Evolutionary conservation across 2,329 filamentous ascomycete genomes (phyloP).

Genomic region (Diaporthe humulicola): DNA sequence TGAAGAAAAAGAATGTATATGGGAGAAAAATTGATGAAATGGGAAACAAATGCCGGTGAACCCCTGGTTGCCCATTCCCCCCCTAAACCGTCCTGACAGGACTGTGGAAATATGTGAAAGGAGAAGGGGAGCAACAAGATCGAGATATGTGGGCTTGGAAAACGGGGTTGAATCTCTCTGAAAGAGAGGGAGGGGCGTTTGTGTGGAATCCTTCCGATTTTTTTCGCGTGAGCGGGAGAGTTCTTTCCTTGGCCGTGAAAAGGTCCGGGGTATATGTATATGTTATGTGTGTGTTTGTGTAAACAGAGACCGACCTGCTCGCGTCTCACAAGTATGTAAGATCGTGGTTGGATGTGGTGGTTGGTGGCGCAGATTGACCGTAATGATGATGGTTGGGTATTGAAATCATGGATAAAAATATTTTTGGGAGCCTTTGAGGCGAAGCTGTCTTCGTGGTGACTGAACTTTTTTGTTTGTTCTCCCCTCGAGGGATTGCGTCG

Average conservation of each 20-base stretch:
- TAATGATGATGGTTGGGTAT: conserved; percentile 8
- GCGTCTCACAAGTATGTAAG: background rate
- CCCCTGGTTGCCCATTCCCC: background rate
- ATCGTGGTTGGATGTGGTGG: background rate
- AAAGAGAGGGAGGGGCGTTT: background rate
- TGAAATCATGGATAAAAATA: conserved; percentile 7
- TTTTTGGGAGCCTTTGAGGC: conserved; percentile 5
- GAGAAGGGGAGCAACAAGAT: background rate
- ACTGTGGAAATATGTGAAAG: background rate
- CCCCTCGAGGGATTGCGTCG: conserved; percentile 25
- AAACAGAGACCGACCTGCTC: background rate
- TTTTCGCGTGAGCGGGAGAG: conserved; percentile 49
- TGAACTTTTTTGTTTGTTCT: background rate
- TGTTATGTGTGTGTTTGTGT: conserved; percentile 21
- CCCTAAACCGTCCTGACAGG: background rate
- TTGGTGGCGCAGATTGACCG: background rate
- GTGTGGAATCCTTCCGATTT: conserved; percentile 35
- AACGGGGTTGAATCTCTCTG: conserved; percentile 35
- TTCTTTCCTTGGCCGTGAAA: conserved; percentile 40
- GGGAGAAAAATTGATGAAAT: background rate
- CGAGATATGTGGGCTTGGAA: conserved; percentile 37
- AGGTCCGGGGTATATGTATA: conserved; percentile 37
- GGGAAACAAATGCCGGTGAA: background rate
- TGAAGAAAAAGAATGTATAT: conserved; percentile 39
- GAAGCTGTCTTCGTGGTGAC: conserved; percentile 3